phyloP scores from a whole-genome alignment of 768 basidiomycete species.

The Podaxis sp. region DNA sequence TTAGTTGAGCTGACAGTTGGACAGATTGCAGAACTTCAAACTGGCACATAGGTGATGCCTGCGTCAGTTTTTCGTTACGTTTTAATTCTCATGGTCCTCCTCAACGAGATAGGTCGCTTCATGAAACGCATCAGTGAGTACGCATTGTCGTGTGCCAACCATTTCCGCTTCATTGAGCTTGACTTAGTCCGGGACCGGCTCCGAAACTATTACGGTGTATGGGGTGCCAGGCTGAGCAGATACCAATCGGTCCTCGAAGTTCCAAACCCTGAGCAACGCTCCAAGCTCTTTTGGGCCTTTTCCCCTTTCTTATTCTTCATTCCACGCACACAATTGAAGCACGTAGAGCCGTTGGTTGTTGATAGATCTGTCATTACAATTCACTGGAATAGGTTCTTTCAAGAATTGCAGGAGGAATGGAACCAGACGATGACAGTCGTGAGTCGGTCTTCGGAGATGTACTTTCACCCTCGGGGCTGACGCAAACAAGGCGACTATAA shows the following conservation, averaged over 20 bases:
- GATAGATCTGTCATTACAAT: not conserved
- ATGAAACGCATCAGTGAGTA: not conserved
- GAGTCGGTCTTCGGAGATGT: not conserved
- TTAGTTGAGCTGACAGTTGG: not conserved
- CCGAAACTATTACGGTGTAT: slow-evolving; percentile 4
- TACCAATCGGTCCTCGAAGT: not conserved
- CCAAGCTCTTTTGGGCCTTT: not conserved
- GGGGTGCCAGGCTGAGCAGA: not conserved
- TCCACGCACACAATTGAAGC: not conserved
- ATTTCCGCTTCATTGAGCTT: not conserved
- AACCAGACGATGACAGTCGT: not conserved
- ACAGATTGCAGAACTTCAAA: slow-evolving; percentile 1
- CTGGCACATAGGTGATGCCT: slow-evolving; percentile 9
- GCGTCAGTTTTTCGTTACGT: not conserved
- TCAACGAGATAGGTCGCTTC: not conserved
- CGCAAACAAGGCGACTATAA: slow-evolving; percentile 1
- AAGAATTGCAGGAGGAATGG: slow-evolving; percentile 5
- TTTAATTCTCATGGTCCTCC: not conserved
- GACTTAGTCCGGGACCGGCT: not conserved
- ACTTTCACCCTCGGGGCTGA: not conserved
- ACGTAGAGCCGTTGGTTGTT: not conserved
- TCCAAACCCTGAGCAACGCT: not conserved
- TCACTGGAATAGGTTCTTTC: slow-evolving; percentile 3
- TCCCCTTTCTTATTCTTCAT: slow-evolving; percentile 6
- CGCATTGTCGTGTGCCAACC: not conserved